Conservation (phyloP, 192 early-diverging fungal genomes). For the Coemansia sp. region DNA sequence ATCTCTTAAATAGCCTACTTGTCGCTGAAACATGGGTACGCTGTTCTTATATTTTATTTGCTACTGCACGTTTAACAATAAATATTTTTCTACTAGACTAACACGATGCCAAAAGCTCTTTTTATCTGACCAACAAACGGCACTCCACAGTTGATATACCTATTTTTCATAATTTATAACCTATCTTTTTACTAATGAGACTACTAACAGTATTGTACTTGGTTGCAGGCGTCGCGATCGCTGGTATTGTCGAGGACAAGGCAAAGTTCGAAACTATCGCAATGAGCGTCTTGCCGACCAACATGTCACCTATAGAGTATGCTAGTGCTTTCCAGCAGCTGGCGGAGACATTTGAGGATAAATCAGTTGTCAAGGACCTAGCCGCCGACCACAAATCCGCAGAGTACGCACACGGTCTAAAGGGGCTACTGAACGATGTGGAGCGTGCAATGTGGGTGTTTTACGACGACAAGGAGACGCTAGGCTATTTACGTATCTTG, state of each 20-base stretch:
- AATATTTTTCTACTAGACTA: not conserved
- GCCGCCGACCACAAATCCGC: not conserved
- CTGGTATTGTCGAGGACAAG: not conserved
- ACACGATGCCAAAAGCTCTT: not conserved
- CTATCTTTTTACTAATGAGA: not conserved
- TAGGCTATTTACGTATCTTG: slow-evolving; percentile 9
- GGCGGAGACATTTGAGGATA: slow-evolving; percentile 9
- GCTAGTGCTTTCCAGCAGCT: slow-evolving; percentile 19
- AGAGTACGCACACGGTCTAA: slow-evolving; percentile 19
- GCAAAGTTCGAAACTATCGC: slow-evolving; percentile 4
- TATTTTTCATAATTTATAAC: not conserved
- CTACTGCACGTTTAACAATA: not conserved
- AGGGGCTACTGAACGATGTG: slow-evolving; percentile 17
- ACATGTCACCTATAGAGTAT: not conserved
- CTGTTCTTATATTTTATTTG: not conserved
- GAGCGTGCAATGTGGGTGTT: slow-evolving; percentile 29
- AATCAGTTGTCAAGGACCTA: not conserved
- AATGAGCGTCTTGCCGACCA: not conserved
- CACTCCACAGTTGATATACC: not conserved
- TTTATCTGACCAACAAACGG: not conserved
- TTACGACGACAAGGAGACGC: slow-evolving; percentile 24
- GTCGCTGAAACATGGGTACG: not conserved
- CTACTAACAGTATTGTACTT: not conserved
- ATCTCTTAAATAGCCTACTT: not conserved
- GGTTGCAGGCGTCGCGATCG: not conserved